Percentiles rank a stretch among this genome's conserved stretches.
Conservation (phyloP, 192 early-diverging fungal genomes). For the Coemansia sp. region DNA sequence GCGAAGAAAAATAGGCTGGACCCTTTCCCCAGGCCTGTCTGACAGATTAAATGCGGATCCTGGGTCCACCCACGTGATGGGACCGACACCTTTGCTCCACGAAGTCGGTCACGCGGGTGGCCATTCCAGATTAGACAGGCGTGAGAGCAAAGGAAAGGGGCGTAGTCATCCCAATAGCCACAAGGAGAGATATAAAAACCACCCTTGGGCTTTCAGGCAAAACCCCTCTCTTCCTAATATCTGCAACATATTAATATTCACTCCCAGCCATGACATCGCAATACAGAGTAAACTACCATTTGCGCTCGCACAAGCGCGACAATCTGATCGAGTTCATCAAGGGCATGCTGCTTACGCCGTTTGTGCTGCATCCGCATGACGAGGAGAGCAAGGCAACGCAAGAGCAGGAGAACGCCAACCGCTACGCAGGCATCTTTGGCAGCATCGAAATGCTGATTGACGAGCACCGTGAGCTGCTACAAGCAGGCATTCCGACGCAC, state of each 20-base stretch:
- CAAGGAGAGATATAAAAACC: neutral
- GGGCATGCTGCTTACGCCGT: constrained; percentile 79
- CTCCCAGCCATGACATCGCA: constrained; percentile 45
- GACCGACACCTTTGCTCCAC: neutral
- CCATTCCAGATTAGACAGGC: neutral
- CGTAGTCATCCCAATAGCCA: no score
- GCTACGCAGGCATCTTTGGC: constrained; percentile 78
- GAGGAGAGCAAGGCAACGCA: neutral
- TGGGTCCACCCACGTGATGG: neutral
- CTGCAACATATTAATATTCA: neutral
- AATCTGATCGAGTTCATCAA: constrained; percentile 92
- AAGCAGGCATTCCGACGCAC: constrained; percentile 46
- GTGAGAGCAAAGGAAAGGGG: neutral
- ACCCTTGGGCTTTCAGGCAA: no score
- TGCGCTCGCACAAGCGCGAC: constrained; percentile 85
- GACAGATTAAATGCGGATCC: constrained; percentile 2
- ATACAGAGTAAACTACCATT: constrained; percentile 57
- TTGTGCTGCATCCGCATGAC: constrained; percentile 74
- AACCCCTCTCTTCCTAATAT: neutral
- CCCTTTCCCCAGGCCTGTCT: neutral
- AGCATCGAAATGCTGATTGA: constrained; percentile 78
- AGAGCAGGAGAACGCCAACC: constrained; percentile 62
- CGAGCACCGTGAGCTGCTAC: constrained; percentile 54
- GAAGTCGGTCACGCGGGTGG: neutral
- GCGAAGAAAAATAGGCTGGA: neutral